Base-by-base conservation (phyloP, 192 early-diverging fungal species). In the Backusella morwellensis region DNA sequence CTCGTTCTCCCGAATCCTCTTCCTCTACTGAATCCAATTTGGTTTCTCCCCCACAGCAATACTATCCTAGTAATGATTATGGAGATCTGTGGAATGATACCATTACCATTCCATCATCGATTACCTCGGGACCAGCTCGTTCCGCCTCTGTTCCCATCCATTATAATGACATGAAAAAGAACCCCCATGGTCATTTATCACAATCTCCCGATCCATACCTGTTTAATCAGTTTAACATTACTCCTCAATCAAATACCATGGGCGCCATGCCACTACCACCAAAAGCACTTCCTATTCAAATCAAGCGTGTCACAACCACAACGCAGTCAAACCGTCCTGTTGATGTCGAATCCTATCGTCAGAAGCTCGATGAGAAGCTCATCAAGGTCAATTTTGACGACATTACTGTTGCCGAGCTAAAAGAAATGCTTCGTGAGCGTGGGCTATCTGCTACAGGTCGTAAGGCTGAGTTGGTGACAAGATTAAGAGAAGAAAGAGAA, bases 311-410 rank as follows among this genome's bases (percentile, higher is more conserved):
- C 17, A 1, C 36, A 11, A 2, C 52, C 15, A 21, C 23, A 19
- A 1, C 21, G 11, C 56, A 63, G 26, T 32, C 41, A 7, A 35
- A 32, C 8, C 56, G 56, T 2, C 56, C 21, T 19, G 5, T 54
- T 3, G 21, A 54, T 34, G 21, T 36, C 4, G 68, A 70, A 52
- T n/a, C 6, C 1, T 38, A 23, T 6, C 69, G 70, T 29, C 35
- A 40, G 29, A 26, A 77, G 29, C 34, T 78, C 0, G 77, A 78
- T 29, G 38, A 73, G 14, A 66, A 74, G 47, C 40, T 78, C 21
- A 36, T 52, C 41, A 74, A 50, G 14, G 35, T 78, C 1, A 78
- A 78, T 68, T 78, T 78, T 52, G 77, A 78, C n/a, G 77, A 78
- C 14, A 69, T 78, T n/a, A 78, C 77, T 6, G 77, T 78, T 26